Base-by-base conservation (phyloP, 2,329 filamentous ascomycete species). In the Nothophaeocryptopus gaeumannii region DNA sequence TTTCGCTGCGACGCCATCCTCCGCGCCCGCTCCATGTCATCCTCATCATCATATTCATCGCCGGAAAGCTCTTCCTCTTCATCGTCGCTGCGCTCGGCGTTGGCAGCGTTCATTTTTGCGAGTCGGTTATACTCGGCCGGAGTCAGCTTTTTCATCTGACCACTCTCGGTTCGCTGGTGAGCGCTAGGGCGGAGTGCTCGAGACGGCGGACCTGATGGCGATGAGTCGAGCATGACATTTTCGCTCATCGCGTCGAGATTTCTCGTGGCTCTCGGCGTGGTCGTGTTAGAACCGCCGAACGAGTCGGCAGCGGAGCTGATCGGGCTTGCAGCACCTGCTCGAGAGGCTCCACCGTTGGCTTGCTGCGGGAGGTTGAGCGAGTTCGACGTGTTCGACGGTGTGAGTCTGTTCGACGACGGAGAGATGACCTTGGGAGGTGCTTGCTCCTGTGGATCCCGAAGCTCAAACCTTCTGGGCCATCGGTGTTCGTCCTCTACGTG, bases 41-140 rank as follows among this genome's bases (percentile, higher is more conserved):
- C 89, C 36, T 91, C 86, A 16, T 85, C 82, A 12, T 82, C 79
- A n/a, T 81, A 77, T 2, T 82, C 83, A 35, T 83, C 78, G 32
- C 79, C 78, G 12, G 76, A 78, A 14, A 73, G 72, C 5, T 80
- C 76, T 61, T 70, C 76, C 60, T 72, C 69, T 37, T 66, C 66
- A 4, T 26, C 20, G 26, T 63, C 71, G 34, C 56, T 64, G 11
- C 63, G 58, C 5, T 63, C 61, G 12, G 39, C 50, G 60, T 72
- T 71, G 54, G 69, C 76, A 33, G 75, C 75, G 47, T 79, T 75
- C n/a, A 82, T 77, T 58, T 84, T 84, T 63, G 88, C 85, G 64
- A 93, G 86, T 53, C 78, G 73, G 50, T 96, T 89, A 59, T 95
- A 96, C 66, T 96, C 83, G 9, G 85, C 88, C 1, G 86, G 86